These are phyloP conservation scores for Luzula sylvatica DNA, from an alignment of 176 grass and related monocot genomes.

Conservation along the genomic window DNA sequence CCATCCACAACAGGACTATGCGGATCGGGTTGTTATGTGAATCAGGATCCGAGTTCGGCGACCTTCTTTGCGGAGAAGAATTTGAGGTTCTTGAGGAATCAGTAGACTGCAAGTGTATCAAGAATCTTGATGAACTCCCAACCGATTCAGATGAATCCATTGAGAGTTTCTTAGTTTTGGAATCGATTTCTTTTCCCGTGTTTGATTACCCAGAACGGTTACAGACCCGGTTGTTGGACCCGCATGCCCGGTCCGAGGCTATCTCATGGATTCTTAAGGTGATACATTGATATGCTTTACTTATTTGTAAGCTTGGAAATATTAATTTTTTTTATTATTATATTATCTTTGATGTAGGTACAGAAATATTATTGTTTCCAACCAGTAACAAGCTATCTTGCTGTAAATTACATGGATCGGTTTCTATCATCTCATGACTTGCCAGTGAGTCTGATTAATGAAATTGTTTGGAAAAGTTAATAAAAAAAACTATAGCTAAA, in stretches of 20 bases:
- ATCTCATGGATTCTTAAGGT: conserved; percentile 71
- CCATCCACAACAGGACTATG: conserved; percentile 6
- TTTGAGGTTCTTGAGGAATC: conserved; percentile 4
- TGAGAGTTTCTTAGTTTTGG: conserved; percentile 4
- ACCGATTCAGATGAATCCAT: conserved; percentile 5
- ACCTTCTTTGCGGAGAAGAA: conserved; percentile 13
- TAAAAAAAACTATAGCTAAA: no score
- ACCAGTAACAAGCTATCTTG: conserved; percentile 50
- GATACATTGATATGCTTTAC: no score
- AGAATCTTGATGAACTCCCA: background rate
- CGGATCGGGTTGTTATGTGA: conserved; percentile 4
- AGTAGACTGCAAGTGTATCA: background rate
- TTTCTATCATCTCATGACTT: conserved; percentile 43
- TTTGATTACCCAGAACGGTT: conserved; percentile 29
- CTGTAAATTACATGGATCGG: conserved; percentile 64
- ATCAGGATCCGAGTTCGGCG: conserved; percentile 3
- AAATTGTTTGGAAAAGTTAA: background rate
- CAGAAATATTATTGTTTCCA: conserved; percentile 33
- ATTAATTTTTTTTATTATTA: background rate
- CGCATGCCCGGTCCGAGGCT: conserved; percentile 27
- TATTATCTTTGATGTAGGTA: conserved; percentile 5
- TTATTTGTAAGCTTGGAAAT: background rate
- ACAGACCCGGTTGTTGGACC: conserved; percentile 16
- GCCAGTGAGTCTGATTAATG: conserved; percentile 26
- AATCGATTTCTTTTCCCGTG: conserved; percentile 17